Evolutionary conservation across 2,329 filamentous ascomycete species (phyloP).

Genomic region (Neonectria neomacrospora): DNA sequence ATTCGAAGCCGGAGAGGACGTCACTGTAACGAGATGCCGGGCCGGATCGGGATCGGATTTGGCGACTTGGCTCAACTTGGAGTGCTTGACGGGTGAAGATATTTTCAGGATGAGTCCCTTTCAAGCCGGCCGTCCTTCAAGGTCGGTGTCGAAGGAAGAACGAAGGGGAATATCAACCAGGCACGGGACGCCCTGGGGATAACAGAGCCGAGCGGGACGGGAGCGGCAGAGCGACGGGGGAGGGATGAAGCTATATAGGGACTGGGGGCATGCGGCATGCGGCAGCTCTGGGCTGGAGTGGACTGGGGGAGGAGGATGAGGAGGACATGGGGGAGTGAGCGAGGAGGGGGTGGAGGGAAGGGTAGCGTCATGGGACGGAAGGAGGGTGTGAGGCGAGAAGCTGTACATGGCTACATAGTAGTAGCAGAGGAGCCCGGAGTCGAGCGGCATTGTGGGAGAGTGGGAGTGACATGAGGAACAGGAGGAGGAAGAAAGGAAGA

Average conservation of each 20-base stretch:
- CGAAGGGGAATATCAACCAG: slow-evolving; percentile 36
- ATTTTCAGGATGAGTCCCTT: slow-evolving; percentile 15
- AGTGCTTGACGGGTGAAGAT: slow-evolving; percentile 11
- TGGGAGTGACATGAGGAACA: slow-evolving; percentile 2
- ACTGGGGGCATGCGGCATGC: slow-evolving; percentile 36
- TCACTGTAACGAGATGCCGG: slow-evolving; percentile 23
- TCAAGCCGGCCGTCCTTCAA: slow-evolving; percentile 29
- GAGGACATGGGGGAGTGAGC: slow-evolving; percentile 27
- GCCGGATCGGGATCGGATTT: slow-evolving; percentile 15
- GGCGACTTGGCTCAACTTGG: slow-evolving; percentile 22
- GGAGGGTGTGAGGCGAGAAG: slow-evolving; percentile 10
- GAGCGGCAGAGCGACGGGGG: slow-evolving; percentile 33
- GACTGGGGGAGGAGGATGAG: slow-evolving; percentile 29
- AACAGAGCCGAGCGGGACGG: slow-evolving; percentile 34
- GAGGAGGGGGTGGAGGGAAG: slow-evolving; percentile 24
- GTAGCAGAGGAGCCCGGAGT: background rate
- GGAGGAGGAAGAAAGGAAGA: background rate
- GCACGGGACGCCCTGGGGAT: slow-evolving; percentile 41
- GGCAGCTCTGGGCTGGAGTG: slow-evolving; percentile 24
- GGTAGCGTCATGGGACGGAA: slow-evolving; percentile 35
- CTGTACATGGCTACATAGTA: background rate
- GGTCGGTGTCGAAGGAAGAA: slow-evolving; percentile 27
- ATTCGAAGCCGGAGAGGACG: slow-evolving; percentile 28
- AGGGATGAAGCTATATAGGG: slow-evolving; percentile 45
- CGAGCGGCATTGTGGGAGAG: background rate